Evolutionary conservation across 2,329 filamentous ascomycete species (phyloP).

Genomic region (Colletotrichum endophyticum): DNA sequence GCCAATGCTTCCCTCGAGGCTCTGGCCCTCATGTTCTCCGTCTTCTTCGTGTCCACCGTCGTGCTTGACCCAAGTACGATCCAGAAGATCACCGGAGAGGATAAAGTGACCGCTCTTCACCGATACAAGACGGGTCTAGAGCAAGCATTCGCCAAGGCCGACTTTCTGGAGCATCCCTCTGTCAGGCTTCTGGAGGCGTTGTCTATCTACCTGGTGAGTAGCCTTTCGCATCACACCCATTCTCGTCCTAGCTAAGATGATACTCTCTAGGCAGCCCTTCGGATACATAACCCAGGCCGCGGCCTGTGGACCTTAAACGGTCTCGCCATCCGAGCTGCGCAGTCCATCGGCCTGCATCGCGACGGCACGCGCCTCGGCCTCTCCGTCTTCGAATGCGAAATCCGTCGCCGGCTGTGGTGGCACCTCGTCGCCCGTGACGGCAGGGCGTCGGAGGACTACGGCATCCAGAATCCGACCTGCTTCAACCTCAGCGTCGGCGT

Average conservation of each 20-base stretch:
- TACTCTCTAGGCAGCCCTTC: slow-evolving; percentile 30
- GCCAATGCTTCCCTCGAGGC: slow-evolving; percentile 26
- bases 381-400: slow-evolving; percentile 52
- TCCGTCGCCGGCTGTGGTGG: slow-evolving; percentile 61
- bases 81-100: slow-evolving; percentile 24
- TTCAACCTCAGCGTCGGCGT: slow-evolving; percentile 46
- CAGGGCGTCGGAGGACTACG: slow-evolving; percentile 62
- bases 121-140: slow-evolving; percentile 39
- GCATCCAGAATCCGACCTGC: slow-evolving; percentile 31
- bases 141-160: slow-evolving; percentile 39
- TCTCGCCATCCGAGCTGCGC: slow-evolving; percentile 49
- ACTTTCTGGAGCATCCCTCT: slow-evolving; percentile 45
- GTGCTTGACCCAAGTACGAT: slow-evolving; percentile 45
- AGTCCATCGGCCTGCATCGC: slow-evolving; percentile 56
- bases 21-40: slow-evolving; percentile 46
- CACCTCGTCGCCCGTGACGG: slow-evolving; percentile 58
- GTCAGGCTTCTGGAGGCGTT: slow-evolving; percentile 37
- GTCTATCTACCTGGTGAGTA: slow-evolving; percentile 40
- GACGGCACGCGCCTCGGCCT: slow-evolving; percentile 42
- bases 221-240: background rate
- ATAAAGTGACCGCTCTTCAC: slow-evolving; percentile 26
- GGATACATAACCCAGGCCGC: slow-evolving; percentile 35
- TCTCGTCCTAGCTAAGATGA: background rate
- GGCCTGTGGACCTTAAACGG: slow-evolving; percentile 47
- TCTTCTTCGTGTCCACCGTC: slow-evolving; percentile 53